Evolutionary conservation across 768 basidiomycete species (phyloP).

Genomic region (Boletus coccyginus): DNA sequence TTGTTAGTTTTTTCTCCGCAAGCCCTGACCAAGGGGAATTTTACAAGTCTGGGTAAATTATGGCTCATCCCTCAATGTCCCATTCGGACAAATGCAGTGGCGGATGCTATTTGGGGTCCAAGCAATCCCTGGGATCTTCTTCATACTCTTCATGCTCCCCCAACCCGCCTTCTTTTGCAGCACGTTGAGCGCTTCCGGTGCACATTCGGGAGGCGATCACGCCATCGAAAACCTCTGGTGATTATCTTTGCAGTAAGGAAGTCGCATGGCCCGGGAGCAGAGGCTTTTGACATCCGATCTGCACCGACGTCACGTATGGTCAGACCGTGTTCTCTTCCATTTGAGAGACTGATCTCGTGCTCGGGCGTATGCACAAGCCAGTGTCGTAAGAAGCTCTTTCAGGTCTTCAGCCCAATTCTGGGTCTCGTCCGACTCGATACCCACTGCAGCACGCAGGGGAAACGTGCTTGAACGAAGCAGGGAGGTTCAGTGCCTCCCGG

Average conservation of each 20-base stretch:
- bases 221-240: slow-evolving; percentile 97
- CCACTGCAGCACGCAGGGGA: slow-evolving; percentile 97
- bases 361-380: slow-evolving; percentile 93
- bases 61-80: no score
- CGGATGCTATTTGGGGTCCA: no score
- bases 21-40: no score
- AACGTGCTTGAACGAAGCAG: slow-evolving; percentile 99
- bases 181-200: slow-evolving; percentile 82
- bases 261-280: slow-evolving; percentile 89
- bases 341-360: slow-evolving; percentile 66
- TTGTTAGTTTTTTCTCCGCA: no score
- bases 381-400: slow-evolving; percentile 82
- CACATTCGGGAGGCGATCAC: slow-evolving; percentile 96
- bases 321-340: background rate
- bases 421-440: slow-evolving; percentile 71
- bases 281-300: slow-evolving; percentile 99
- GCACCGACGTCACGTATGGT: slow-evolving; percentile 54
- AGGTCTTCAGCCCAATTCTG: slow-evolving; percentile 96
- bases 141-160: no score
- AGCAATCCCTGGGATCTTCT: no score
- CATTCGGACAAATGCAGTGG: no score
- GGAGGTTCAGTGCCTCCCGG: slow-evolving; percentile 78
- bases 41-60: no score
- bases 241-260: slow-evolving; percentile 94
- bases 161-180: slow-evolving; percentile 93